Evolutionary conservation across 495 filamentous ascomycete species (phyloP).

Genomic region (Lasiosphaeria miniovina): DNA sequence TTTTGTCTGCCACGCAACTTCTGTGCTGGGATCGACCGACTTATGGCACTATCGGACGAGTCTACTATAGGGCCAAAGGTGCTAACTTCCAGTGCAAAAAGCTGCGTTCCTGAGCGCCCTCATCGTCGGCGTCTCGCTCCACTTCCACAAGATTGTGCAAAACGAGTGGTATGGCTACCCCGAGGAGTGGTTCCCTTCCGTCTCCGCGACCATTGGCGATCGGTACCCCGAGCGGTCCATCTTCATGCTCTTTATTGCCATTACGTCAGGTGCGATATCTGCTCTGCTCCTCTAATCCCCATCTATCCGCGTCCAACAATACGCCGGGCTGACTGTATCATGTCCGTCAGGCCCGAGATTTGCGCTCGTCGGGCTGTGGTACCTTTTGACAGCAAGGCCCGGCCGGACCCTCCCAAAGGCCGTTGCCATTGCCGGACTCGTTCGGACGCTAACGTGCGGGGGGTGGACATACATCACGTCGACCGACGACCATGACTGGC

Average conservation of each 20-base stretch:
- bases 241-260: constrained; percentile 94
- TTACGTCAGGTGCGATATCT: constrained; percentile 80
- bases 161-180: constrained; percentile 98
- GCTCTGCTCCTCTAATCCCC: constrained; percentile 37
- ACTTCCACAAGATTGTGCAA: constrained; percentile 95
- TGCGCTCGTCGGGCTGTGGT: constrained; percentile 87
- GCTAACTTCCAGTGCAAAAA: constrained; percentile 27
- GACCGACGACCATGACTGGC: constrained; percentile 97
- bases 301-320: not conserved
- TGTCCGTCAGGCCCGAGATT: constrained; percentile 72
- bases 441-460: constrained; percentile 90
- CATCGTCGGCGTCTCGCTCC: constrained; percentile 76
- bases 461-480: constrained; percentile 99
- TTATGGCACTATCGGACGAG: not conserved
- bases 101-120: constrained; percentile 90
- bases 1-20: not conserved
- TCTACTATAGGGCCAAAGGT: too few species aligned
- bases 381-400: constrained; percentile 75
- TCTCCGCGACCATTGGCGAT: constrained; percentile 96
- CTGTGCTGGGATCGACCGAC: not conserved
- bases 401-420: constrained; percentile 76
- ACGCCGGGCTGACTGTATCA: not conserved
- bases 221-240: constrained; percentile 95
- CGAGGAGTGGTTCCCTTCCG: constrained; percentile 98
- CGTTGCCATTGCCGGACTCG: constrained; percentile 73